Evolutionary conservation across 768 basidiomycete genomes (phyloP).

Genomic region (Agrocybe pediades): DNA sequence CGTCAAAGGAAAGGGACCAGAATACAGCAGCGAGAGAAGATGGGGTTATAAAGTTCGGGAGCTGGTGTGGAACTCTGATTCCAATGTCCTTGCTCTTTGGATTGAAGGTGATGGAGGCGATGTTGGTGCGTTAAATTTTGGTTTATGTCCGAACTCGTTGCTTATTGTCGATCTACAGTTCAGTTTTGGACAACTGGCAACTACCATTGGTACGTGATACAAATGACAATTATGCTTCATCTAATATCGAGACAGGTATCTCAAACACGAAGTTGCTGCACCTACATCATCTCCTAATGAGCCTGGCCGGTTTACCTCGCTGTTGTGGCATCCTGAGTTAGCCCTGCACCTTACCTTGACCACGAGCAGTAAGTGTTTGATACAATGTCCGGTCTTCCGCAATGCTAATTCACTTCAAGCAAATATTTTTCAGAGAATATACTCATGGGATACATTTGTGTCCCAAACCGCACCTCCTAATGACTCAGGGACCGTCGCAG

Average conservation of each 20-base stretch:
- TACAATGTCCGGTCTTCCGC: not conserved
- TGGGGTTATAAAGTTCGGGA: constrained; percentile 79
- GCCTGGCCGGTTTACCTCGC: constrained; percentile 64
- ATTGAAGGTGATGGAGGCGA: constrained; percentile 69
- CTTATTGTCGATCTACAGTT: constrained; percentile 43
- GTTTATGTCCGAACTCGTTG: not conserved
- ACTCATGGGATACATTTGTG: constrained; percentile 78
- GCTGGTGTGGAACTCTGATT: constrained; percentile 87
- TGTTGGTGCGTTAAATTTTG: constrained; percentile 50
- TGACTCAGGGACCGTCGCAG: constrained; percentile 86
- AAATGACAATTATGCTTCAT: not conserved
- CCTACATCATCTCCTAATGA: constrained; percentile 29
- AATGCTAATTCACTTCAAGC: constrained; percentile 31
- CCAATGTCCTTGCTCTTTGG: constrained; percentile 85
- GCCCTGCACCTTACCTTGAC: constrained; percentile 65
- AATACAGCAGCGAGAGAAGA: constrained; percentile 32
- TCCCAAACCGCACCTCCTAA: constrained; percentile 61
- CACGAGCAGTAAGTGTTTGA: constrained; percentile 54
- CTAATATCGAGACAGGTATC: constrained; percentile 58
- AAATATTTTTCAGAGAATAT: constrained; percentile 58
- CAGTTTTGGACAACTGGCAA: constrained; percentile 96
- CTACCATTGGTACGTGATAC: constrained; percentile 79
- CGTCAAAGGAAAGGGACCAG: constrained; percentile 34
- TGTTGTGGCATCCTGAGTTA: constrained; percentile 89
- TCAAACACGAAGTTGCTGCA: constrained; percentile 84